Base-by-base conservation (phyloP, 2,329 filamentous ascomycete species). In the Alternaria alternata region DNA sequence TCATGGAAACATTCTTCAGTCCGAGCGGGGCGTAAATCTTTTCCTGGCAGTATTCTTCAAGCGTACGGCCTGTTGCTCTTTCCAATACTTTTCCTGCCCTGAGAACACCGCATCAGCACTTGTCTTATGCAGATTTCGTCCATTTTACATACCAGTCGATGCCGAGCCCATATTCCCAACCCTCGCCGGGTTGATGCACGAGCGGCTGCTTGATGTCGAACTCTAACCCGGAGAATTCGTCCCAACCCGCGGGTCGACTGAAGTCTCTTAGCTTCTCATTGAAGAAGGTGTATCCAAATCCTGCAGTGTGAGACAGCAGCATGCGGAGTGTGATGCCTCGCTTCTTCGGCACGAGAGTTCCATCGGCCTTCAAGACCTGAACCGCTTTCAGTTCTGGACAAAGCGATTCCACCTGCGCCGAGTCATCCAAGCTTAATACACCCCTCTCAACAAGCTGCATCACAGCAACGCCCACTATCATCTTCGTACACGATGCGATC, bases 401-500 rank as follows among this genome's bases (percentile, higher is more conserved):
- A 9, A 22, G 16, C 16, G 20, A 24, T 14, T 47, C 51, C 32
- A 38, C 28, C 24, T 49, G 32, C 20, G 28, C 51, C 24, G 57
- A 46, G 36, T 32, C 28, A 32, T 49, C 51, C 26, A 34, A 18
- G 30, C 14, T 28, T 5, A 41, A 24, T 12, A 18, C 41, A 41
- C 34, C 16, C 18, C 42, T 32, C 9, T 57, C 20, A 2, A 32
- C 43, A 22, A 51, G 51, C 34, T 55, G 51, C 57, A 54, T 55
- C 24, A 20, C 34, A 9, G 36, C 16, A 18, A 43, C 28, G n/a
- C 52, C 42, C 34, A 44, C 20, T 9, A 49, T 44, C 24, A 48
- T 22, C 24, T 54, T 54, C n/a, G 43, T 47, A 42, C 18, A 55
- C 44, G 57, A 55, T 20, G 36, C 28, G 18, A 55, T 55, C 16